These are phyloP conservation scores for Atractiella rhizophila DNA, from an alignment of 768 basidiomycete genomes.

Conservation along the genomic window DNA sequence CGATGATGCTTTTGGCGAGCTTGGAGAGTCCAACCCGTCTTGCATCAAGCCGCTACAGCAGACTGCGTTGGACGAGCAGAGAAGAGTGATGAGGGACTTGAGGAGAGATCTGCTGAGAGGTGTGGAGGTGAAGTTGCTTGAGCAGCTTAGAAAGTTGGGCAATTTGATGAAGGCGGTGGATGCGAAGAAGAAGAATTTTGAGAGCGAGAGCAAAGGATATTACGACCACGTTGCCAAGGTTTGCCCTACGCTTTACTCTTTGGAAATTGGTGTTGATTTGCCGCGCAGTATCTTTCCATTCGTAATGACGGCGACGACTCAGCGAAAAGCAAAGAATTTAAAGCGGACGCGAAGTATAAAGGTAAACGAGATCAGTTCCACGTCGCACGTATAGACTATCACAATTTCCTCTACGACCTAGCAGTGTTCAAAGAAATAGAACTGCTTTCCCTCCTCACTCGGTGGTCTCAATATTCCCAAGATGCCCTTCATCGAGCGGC, in stretches of 20 bases:
- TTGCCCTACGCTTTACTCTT: not conserved
- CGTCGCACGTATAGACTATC: slow-evolving; percentile 11
- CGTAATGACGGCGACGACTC: not conserved
- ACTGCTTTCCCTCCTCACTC: too few species aligned
- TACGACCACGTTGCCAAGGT: slow-evolving; percentile 14
- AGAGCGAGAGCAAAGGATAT: slow-evolving; percentile 10
- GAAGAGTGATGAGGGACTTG: slow-evolving; percentile 1
- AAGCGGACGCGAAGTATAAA: slow-evolving; percentile 10
- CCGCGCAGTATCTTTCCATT: slow-evolving; percentile 10
- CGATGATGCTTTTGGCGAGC: slow-evolving; percentile 9
- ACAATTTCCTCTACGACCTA: slow-evolving; percentile 4
- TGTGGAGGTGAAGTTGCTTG: slow-evolving; percentile 4
- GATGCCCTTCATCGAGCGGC: too few species aligned
- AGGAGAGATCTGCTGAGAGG: slow-evolving; percentile 3
- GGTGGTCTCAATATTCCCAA: too few species aligned
- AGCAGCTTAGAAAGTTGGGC: slow-evolving; percentile 6
- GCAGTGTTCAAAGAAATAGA: slow-evolving; percentile 7
- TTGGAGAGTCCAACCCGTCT: slow-evolving; percentile 2
- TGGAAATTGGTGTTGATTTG: not conserved
- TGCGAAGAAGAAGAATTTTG: slow-evolving; percentile 9
- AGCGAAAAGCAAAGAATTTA: slow-evolving; percentile 2
- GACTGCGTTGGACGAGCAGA: not conserved
- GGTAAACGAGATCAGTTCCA: slow-evolving; percentile 4
- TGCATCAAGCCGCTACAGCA: slow-evolving; percentile 1
- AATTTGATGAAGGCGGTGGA: slow-evolving; percentile 11